Evolutionary conservation across 1,139 yeast species (phyloP).

Genomic region (Saccharomycopsis hybrid): DNA sequence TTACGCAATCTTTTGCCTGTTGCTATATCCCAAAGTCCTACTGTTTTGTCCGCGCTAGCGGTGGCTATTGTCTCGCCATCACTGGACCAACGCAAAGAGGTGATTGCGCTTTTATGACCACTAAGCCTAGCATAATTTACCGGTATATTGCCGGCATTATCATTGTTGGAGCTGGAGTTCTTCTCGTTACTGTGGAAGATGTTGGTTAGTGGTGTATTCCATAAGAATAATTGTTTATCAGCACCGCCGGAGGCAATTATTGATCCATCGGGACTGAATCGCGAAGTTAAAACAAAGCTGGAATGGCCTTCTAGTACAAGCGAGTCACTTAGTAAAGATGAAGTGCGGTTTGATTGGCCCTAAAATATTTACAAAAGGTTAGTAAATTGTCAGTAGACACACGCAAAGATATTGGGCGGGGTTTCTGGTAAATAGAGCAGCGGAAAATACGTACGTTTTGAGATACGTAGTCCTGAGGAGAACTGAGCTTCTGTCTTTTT

Average conservation of each 20-base stretch:
- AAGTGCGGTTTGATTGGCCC: neutral
- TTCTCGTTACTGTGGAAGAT: conserved; percentile 13
- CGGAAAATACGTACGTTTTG: no score
- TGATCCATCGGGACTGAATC: conserved; percentile 39
- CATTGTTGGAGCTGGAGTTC: conserved; percentile 16
- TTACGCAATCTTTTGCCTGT: conserved; percentile 52
- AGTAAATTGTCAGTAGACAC: neutral
- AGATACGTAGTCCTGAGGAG: no score
- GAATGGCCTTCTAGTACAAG: conserved; percentile 38
- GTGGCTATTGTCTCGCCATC: conserved; percentile 35
- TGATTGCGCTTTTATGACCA: conserved; percentile 48
- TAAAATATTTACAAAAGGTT: neutral
- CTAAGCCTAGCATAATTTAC: conserved; percentile 35
- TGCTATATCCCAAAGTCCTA: conserved; percentile 34
- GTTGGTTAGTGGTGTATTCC: conserved; percentile 35
- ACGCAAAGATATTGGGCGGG: no score
- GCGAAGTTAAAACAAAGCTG: conserved; percentile 41
- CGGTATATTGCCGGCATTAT: conserved; percentile 1
- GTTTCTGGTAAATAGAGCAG: no score
- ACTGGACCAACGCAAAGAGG: conserved; percentile 41
- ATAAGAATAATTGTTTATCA: conserved; percentile 41
- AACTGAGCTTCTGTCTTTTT: no score
- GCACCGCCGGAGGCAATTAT: conserved; percentile 47
- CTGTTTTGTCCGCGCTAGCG: conserved; percentile 46
- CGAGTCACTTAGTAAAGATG: conserved; percentile 3